Base-by-base conservation (phyloP, 139 green algal species). In the Tetradesmus lagerheimii region DNA sequence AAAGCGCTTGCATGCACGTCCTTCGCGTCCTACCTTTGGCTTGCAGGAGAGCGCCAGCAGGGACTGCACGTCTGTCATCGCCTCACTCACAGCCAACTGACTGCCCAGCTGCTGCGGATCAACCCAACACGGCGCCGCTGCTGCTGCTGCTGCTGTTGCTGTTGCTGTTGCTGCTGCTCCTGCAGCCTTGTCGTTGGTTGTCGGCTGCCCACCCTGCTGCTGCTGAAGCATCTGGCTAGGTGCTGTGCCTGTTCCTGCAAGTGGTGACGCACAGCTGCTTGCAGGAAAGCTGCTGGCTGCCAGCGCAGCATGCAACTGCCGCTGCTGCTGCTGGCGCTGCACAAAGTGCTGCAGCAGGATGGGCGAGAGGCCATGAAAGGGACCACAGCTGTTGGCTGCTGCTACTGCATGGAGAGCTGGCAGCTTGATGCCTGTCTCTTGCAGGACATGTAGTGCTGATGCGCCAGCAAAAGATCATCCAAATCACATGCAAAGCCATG, bases 171-270 rank as follows among this genome's bases (percentile, higher is more conserved):
- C 45, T 90, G 76, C 76, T 37, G 37, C 35, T 83, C 9, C 37
- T 92, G 20, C 37, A 91, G 92, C n/a, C 86, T 89, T n/a, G 83
- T 82, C 47, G 92, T 90, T 1, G 86, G 41, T 25, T 91, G 92
- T 76, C 88, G 93, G 89, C 35, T 35, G 18, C 37, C 37, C 23
- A 64, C 37, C 79, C 27, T 8, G 29, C 20, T 62, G 29, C 35
- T 39, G 38, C 5, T 20, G 29, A 8, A 67, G 38, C 27, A 67
- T 23, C 43, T 35, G 29, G 35, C 35, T 86, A 12, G 80, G 34
- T 6, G 34, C 35, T 37, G 74, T 39, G 12, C 11, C 12, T 11
- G 23, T 25, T 43, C 29, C 29, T 78, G 67, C 67, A 78, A 78
- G 29, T 12, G 67, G 11, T 66, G 53, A 66, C 15, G 53, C 53